Base-by-base conservation (phyloP, 768 basidiomycete genomes). In the Megacollybia marginata region DNA sequence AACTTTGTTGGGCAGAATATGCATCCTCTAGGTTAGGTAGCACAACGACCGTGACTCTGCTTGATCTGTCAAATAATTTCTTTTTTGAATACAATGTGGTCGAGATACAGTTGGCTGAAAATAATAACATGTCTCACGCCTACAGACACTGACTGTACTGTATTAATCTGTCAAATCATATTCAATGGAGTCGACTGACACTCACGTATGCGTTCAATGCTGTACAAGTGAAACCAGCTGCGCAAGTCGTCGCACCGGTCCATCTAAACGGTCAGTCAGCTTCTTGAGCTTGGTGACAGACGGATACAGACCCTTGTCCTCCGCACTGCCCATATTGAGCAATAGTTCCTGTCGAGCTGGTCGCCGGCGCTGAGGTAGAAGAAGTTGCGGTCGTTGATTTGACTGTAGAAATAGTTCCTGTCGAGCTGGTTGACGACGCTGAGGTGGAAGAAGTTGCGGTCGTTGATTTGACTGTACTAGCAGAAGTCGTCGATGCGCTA, bases 321-420 rank as follows among this genome's bases (percentile, higher is more conserved):
- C 47, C 47, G 28, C 47, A 48, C 20, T 48, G 47, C 4, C 34
- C 47, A 15, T 33, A 48, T 48, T 48, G 47, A 19, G 47, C 47
- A n/a, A 40, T 33, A 11, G 47, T 48, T 16, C 47, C 47, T 10
- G 47, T 10, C 20, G 47, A 28, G 13, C 13, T 11, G 8, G 47
- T 38, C n/a, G 47, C 20, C 11, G 47, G 10, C n/a, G 11, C n/a
- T 3, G 47, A 11, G 16, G 47, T 18, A 48, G 47, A 38, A 11
- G 47, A 31, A 31, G 28, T 19, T 13, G 47, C 12, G 23, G 34
- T 16, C 2, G 33, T 18, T 36, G 47, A 13, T 13, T 44, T 48
- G 33, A 28, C 23, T 28, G 46, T 47, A 19, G 46, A 33, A 13
- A 10, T 28, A 2, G 44, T 28, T 5, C 5, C 2, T n/a, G 44